phyloP scores from a whole-genome alignment of 192 early-diverging fungal genomes.

The Linnemannia zychae region DNA sequence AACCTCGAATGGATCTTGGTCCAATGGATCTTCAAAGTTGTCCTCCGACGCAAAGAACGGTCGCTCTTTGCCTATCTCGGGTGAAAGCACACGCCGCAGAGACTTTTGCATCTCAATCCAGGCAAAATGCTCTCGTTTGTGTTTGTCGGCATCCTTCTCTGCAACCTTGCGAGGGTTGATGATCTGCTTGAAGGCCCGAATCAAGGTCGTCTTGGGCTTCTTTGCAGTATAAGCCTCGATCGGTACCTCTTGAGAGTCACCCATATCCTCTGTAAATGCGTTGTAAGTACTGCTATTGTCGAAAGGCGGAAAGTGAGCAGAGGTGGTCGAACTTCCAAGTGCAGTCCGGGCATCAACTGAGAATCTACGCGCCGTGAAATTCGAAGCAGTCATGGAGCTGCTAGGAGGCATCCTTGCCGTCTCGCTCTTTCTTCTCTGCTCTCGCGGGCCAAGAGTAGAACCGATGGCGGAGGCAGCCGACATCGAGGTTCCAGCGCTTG shows the following conservation, averaged over 20 bases:
- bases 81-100: constrained; percentile 36
- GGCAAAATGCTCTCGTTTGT: constrained; percentile 50
- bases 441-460: background rate
- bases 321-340: background rate
- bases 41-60: background rate
- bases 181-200: constrained; percentile 47
- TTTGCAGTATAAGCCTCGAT: constrained; percentile 28
- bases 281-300: background rate
- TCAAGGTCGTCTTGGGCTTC: constrained; percentile 45
- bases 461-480: constrained; percentile 19
- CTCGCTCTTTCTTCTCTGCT: constrained; percentile 28
- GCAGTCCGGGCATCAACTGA: constrained; percentile 21
- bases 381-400: background rate
- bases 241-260: background rate
- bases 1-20: constrained; percentile 36
- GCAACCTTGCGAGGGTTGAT: constrained; percentile 48
- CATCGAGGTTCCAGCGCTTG: constrained; percentile 43
- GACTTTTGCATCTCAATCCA: constrained; percentile 56
- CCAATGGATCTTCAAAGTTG: background rate
- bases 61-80: constrained; percentile 23
- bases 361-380: constrained; percentile 32
- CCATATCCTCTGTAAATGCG: background rate
- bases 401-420: constrained; percentile 23
- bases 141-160: constrained; percentile 39
- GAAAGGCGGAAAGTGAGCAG: background rate